phyloP scores from a whole-genome alignment of 2,329 filamentous ascomycete genomes.

The Zasmidium angulare region DNA sequence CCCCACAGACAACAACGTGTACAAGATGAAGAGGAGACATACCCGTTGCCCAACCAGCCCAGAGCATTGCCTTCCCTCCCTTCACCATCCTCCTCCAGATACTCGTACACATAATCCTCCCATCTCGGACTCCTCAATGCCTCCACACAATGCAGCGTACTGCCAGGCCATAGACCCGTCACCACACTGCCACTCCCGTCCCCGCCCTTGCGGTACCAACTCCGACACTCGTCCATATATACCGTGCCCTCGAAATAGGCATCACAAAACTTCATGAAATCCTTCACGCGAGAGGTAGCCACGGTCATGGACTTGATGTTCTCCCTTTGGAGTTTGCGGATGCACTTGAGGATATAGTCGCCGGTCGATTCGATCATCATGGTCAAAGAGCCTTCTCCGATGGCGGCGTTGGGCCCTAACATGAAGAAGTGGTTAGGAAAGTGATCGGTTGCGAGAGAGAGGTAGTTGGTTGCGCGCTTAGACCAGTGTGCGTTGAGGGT shows the following conservation, averaged over 20 bases:
- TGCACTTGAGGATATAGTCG: constrained; percentile 46
- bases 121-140: constrained; percentile 57
- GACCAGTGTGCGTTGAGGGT: constrained; percentile 39
- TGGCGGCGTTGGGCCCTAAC: constrained; percentile 24
- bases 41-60: constrained; percentile 64
- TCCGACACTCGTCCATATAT: constrained; percentile 15
- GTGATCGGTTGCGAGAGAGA: constrained; percentile 27
- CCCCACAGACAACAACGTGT: not conserved
- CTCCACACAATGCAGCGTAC: constrained; percentile 55
- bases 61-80: constrained; percentile 51
- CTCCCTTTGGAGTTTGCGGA: constrained; percentile 46
- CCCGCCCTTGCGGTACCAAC: not conserved
- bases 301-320: constrained; percentile 42
- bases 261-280: constrained; percentile 51
- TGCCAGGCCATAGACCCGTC: constrained; percentile 19
- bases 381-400: constrained; percentile 22
- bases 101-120: constrained; percentile 60
- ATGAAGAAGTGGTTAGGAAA: constrained; percentile 35
- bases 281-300: constrained; percentile 48
- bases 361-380: constrained; percentile 22
- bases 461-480: constrained; percentile 37
- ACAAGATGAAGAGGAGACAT: not conserved
- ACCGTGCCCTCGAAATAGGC: constrained; percentile 51
- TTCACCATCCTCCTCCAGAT: constrained; percentile 27
- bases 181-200: not conserved